phyloP scores from a whole-genome alignment of 2,329 filamentous ascomycete genomes.

The Zymoseptoria brevis region DNA sequence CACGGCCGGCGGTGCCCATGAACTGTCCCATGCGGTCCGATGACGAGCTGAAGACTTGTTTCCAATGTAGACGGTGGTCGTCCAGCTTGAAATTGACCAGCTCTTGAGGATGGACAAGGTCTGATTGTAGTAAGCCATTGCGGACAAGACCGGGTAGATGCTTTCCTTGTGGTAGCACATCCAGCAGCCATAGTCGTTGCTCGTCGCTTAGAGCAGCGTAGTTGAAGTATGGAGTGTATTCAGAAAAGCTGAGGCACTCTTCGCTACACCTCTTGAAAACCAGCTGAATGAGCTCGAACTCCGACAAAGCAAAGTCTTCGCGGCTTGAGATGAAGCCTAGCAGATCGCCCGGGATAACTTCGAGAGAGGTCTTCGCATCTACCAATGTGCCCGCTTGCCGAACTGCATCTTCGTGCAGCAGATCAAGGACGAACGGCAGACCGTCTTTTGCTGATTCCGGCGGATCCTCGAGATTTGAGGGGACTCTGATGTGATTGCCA shows the following conservation, averaged over 20 bases:
- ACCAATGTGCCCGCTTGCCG: neutral
- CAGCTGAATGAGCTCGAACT: conserved; percentile 3
- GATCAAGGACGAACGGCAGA: conserved; percentile 2
- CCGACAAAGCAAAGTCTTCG: conserved; percentile 1
- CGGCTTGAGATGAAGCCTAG: conserved; percentile 1
- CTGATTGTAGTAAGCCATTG: conserved; percentile 2
- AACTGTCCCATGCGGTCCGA: conserved; percentile 3
- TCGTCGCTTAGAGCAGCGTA: neutral
- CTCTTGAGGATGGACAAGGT: neutral
- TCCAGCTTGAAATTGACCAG: neutral
- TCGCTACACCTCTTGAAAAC: neutral
- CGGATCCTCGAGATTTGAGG: conserved; percentile 1
- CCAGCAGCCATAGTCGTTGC: neutral
- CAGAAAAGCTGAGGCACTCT: neutral
- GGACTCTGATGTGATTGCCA: conserved; percentile 3
- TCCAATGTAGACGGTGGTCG: conserved; percentile 1
- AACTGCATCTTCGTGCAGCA: conserved; percentile 1
- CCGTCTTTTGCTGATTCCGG: neutral
- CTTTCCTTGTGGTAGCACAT: neutral
- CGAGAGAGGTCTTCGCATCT: neutral
- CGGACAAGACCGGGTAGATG: neutral
- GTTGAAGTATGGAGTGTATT: conserved; percentile 1
- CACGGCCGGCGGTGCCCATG: neutral
- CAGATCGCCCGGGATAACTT: neutral
- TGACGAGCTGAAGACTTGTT: conserved; percentile 1